Percentiles rank a stretch among this genome's conserved stretches.
Conservation (phyloP, 1,284 basidiomycete genomes). For the Fomitopsis betulina region DNA sequence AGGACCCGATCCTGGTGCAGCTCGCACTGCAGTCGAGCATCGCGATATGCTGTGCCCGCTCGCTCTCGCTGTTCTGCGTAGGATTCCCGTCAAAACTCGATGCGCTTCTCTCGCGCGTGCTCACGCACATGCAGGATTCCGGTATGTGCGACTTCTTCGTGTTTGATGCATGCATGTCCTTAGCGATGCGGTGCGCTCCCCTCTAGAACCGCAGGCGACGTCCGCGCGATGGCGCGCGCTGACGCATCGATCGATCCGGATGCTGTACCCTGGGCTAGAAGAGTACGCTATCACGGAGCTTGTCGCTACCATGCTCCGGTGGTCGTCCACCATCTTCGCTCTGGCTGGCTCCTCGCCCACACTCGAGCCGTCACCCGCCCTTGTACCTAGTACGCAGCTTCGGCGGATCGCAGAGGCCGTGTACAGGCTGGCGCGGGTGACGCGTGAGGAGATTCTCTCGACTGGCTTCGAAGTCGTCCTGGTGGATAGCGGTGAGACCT, state of each 20-base stretch:
- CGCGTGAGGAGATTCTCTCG: slow-evolving; percentile 67
- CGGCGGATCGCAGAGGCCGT: slow-evolving; percentile 59
- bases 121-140: slow-evolving; percentile 55
- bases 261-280: slow-evolving; percentile 58
- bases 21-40: slow-evolving; percentile 68
- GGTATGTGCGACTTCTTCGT: slow-evolving; percentile 37
- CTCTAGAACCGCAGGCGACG: slow-evolving; percentile 65
- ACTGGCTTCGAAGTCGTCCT: slow-evolving; percentile 65
- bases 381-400: slow-evolving; percentile 51
- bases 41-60: slow-evolving; percentile 57
- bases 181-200: slow-evolving; percentile 5
- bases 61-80: slow-evolving; percentile 65
- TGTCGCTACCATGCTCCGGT: slow-evolving; percentile 63
- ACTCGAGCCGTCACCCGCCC: slow-evolving; percentile 28
- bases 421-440: slow-evolving; percentile 53
- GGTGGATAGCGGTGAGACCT: slow-evolving; percentile 46
- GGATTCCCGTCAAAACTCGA: slow-evolving; percentile 69
- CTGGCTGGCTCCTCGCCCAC: slow-evolving; percentile 50
- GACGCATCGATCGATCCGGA: slow-evolving; percentile 61
- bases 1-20: slow-evolving; percentile 70
- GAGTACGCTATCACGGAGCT: slow-evolving; percentile 64
- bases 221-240: slow-evolving; percentile 71
- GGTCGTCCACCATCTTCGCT: slow-evolving; percentile 61
- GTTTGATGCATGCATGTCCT: slow-evolving; percentile 9
- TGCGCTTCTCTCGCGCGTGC: slow-evolving; percentile 57